Evolutionary conservation across 169 alveolate species (phyloP), one percentile per base, ranked within the genome.

Genomic region (Miamiensis avidus): DNA sequence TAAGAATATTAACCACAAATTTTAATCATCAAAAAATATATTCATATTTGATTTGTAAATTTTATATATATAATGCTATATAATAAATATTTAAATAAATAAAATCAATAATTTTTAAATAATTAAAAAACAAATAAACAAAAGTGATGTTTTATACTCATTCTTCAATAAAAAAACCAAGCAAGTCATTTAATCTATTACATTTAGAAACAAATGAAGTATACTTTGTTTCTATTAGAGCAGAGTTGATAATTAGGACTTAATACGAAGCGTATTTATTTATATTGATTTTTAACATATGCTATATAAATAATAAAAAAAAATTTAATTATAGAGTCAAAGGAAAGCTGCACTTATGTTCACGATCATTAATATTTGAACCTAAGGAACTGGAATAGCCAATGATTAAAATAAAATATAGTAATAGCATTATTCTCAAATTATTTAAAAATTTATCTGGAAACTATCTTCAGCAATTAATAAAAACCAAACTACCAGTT

Each of bases 281-380:
- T 25, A 69, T 29, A 65, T 31, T 30, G 64, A 72, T 74, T 31
- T 27, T 65, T 29, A n/a, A 75, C 6, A 29, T 75, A 30, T 6
- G 4, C 31, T 6, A 31, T n/a, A 75, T 29, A 75, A 29, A 75
- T n/a, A 29, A 75, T 4, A n/a, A 30, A 20, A n/a, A 1, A 75
- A 26, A 11, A 29, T 81, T 64, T 31, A 85, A n/a, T 25, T 31
- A 1, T 74, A 86, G 89, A 75, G 78, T 85, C 1, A 65, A 78
- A 73, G 89, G 89, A 25, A 85, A 85, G 49, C 75, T 85, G 28
- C 89, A 85, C 79, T 81, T 85, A 79, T 85, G 89, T 32, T 76
- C 85, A 30, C 72, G 89, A 29, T 85, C 89, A 30, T 65, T 85
- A 20, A 82, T 85, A 27, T 85, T 85, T 79, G 89, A 85, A 75